Base-by-base conservation (phyloP, 805 yeast species). In the Metschnikowia continentalis region DNA sequence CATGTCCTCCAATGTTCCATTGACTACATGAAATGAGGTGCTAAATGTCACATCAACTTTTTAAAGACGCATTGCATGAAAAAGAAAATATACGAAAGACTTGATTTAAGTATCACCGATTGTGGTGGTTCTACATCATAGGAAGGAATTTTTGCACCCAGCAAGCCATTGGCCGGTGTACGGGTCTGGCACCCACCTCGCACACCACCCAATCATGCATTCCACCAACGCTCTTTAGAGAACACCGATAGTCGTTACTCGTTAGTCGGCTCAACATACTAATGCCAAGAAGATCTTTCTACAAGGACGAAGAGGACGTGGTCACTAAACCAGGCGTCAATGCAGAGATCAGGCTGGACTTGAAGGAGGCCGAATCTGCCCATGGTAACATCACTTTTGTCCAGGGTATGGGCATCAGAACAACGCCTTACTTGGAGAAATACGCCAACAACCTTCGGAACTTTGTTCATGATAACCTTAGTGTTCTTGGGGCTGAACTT, bases 381-480 rank as follows among this genome's bases (percentile, higher is more conserved):
- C 74, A 68, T 49, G 77, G 72, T 17, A 68, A 70, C 48, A 70
- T 72, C 42, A 61, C 72, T 2, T 69, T 75, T 42, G 66, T 79
- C 33, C 68, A 78, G 19, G 86, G 86, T 5, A 81, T 81, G 78
- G 73, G 75, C n/a, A 72, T 81, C 51, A 68, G 82, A 51, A 64
- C 81, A 11, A 66, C 78, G 11, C 78, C 81, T 37, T 63, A 66
- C 46, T 67, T 81, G 49, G 83, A 81, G 54, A 59, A 66, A 13
- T 72, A 71, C 50, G 56, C 76, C 45, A 72, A 74, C 52, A 52
- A 65, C 15, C 61, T 72, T 13, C 69, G 86, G 57, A 55, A 64
- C 32, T 71, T 58, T 51, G 50, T 76, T 1, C 67, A 72, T 35
- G 68, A 71, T 10, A 72, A 75, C 49, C 58, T 71, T 14, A 67